Evolutionary conservation across 2,329 filamentous ascomycete species (phyloP).

Genomic region (Cadophora gregata): DNA sequence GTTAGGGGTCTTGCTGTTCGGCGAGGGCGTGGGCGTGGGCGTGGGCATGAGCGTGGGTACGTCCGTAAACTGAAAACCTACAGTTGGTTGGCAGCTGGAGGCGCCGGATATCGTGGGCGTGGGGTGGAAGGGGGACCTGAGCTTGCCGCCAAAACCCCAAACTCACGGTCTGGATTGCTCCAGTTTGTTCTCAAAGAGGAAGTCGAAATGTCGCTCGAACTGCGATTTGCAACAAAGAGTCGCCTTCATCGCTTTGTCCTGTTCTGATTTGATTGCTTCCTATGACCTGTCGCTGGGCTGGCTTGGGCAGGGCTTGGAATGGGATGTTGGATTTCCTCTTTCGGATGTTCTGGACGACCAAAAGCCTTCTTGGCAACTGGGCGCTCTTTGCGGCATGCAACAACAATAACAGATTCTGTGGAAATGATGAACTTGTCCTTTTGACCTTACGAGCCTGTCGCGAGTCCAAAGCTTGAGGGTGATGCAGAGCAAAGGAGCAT

Average conservation of each 20-base stretch:
- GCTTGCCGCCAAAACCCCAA: slow-evolving; percentile 1
- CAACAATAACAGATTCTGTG: slow-evolving; percentile 6
- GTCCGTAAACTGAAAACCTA: slow-evolving; percentile 4
- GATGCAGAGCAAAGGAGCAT: background rate
- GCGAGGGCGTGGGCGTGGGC: too few species aligned
- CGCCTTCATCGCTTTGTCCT: background rate
- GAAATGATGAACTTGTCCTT: background rate
- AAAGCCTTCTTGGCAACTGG: slow-evolving; percentile 19
- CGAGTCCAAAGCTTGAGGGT: background rate
- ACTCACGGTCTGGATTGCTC: slow-evolving; percentile 19
- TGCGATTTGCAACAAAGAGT: slow-evolving; percentile 24
- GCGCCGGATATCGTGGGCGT: background rate
- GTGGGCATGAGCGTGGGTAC: background rate
- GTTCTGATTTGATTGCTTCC: slow-evolving; percentile 6
- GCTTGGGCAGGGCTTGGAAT: slow-evolving; percentile 19
- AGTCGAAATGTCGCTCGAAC: slow-evolving; percentile 16
- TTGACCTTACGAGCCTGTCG: background rate
- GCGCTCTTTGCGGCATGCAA: slow-evolving; percentile 15
- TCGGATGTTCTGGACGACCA: slow-evolving; percentile 14
- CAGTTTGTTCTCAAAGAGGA: slow-evolving; percentile 20
- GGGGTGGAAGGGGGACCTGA: background rate
- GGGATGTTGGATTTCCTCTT: slow-evolving; percentile 17
- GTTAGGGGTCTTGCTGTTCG: background rate
- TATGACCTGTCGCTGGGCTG: slow-evolving; percentile 1
- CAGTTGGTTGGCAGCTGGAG: background rate